Conservation (phyloP, 768 basidiomycete genomes). For the Trametes cubensis region DNA sequence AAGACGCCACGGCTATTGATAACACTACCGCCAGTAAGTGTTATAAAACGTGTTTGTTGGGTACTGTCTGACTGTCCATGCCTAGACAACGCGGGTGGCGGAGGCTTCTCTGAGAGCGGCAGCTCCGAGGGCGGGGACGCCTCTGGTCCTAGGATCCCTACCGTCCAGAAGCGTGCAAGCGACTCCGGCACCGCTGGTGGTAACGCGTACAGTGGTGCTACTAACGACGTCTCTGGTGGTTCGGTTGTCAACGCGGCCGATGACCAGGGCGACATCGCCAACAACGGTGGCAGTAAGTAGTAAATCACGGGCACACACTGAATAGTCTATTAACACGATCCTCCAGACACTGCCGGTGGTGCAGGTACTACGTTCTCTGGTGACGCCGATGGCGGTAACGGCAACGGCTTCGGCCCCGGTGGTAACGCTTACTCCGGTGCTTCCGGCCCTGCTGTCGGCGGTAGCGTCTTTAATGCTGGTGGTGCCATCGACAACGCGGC, state of each 20-base stretch:
- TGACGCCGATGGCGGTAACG: constrained; percentile 28
- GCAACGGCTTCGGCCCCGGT: constrained; percentile 29
- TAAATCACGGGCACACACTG: too few species aligned
- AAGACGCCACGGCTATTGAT: constrained; percentile 5
- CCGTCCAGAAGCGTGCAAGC: constrained; percentile 18
- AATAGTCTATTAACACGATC: neutral
- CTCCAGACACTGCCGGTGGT: constrained; percentile 22
- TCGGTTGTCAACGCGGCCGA: constrained; percentile 22
- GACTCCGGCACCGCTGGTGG: constrained; percentile 28
- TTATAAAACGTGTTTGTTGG: neutral
- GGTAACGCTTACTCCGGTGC: constrained; percentile 32
- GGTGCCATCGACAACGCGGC: constrained; percentile 25
- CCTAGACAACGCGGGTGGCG: constrained; percentile 19
- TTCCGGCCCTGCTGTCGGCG: constrained; percentile 24
- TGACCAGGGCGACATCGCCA: constrained; percentile 8
- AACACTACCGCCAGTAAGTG: constrained; percentile 23
- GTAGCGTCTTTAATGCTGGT: constrained; percentile 24
- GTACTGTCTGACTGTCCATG: neutral
- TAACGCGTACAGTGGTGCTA: constrained; percentile 29
- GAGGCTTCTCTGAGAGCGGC: constrained; percentile 27
- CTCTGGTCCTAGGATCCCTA: neutral
- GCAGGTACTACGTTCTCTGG: constrained; percentile 27
- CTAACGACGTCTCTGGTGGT: constrained; percentile 24
- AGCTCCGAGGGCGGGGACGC: constrained; percentile 24
- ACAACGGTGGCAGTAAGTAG: constrained; percentile 24